Percentiles rank a stretch among this genome's conserved stretches.
Evolutionary conservation across 768 basidiomycete genomes (phyloP).

Genomic region (Calocybe gangraenosa): DNA sequence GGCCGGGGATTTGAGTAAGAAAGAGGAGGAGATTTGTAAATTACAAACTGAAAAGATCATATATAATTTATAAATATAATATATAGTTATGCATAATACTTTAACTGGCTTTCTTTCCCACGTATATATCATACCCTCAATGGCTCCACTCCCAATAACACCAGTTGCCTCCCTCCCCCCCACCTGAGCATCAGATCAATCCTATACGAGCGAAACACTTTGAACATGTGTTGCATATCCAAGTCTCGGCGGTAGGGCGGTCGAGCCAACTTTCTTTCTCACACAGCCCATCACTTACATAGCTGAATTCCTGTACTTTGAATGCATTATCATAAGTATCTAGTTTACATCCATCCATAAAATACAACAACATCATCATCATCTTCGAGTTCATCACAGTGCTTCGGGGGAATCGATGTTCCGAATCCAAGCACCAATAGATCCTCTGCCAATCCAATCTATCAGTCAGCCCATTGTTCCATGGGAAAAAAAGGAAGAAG

Average conservation of each 20-base stretch:
- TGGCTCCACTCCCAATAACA: background rate
- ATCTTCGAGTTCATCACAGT: background rate
- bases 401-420: conserved; percentile 66
- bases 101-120: conserved; percentile 22
- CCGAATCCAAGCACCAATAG: conserved; percentile 97
- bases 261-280: no score
- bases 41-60: conserved; percentile 21
- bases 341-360: conserved; percentile 14
- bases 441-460: conserved; percentile 65
- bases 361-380: background rate
- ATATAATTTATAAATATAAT: no score
- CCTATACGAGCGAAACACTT: no score
- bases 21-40: conserved; percentile 13
- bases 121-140: conserved; percentile 21
- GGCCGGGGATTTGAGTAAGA: background rate
- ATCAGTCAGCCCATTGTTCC: conserved; percentile 11
- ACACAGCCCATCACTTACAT: background rate
- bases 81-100: conserved; percentile 7
- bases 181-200: background rate
- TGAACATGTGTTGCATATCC: no score
- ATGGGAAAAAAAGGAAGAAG: conserved; percentile 10
- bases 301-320: no score
- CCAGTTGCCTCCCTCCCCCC: no score
- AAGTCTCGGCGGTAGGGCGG: no score
- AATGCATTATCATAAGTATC: conserved; percentile 4